Percentiles rank a stretch among this genome's conserved stretches.
These are phyloP conservation scores for Austroboletus eburneus DNA, from an alignment of 768 basidiomycete genomes.

Conservation along the genomic window DNA sequence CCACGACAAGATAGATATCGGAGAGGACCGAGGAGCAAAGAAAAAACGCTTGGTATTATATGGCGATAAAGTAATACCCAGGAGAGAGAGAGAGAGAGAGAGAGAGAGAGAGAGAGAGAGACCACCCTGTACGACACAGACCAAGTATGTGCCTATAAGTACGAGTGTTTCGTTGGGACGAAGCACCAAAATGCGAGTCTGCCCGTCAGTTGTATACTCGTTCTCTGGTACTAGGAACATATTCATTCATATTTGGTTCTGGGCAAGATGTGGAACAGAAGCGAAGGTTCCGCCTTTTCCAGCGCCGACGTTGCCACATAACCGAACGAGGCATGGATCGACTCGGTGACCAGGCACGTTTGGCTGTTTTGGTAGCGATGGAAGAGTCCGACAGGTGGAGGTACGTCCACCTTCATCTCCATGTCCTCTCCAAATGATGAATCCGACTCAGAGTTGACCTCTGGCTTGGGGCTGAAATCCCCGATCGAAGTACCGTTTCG, in stretches of 20 bases:
- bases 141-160: slow-evolving; percentile 58
- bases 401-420: slow-evolving; percentile 14
- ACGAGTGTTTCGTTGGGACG: slow-evolving; percentile 49
- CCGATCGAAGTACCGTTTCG: slow-evolving; percentile 21
- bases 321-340: slow-evolving; percentile 28
- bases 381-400: slow-evolving; percentile 9
- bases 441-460: slow-evolving; percentile 30
- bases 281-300: slow-evolving; percentile 13
- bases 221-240: slow-evolving; percentile 6
- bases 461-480: slow-evolving; percentile 35
- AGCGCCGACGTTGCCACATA: neutral
- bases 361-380: slow-evolving; percentile 16
- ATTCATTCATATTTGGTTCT: slow-evolving; percentile 39
- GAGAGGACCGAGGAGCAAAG: slow-evolving; percentile 78
- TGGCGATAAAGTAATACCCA: slow-evolving; percentile 48
- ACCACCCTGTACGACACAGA: slow-evolving; percentile 61
- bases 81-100: no score
- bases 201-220: neutral
- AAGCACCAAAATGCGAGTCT: slow-evolving; percentile 42
- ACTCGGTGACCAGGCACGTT: slow-evolving; percentile 60
- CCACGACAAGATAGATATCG: slow-evolving; percentile 53
- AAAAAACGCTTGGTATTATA: slow-evolving; percentile 45
- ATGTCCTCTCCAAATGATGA: slow-evolving; percentile 27
- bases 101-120: no score
- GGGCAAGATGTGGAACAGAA: slow-evolving; percentile 53